These are phyloP conservation scores for Sarocladiaceae sp. DNA, from an alignment of 2,329 filamentous ascomycete genomes.

Conservation along the genomic window DNA sequence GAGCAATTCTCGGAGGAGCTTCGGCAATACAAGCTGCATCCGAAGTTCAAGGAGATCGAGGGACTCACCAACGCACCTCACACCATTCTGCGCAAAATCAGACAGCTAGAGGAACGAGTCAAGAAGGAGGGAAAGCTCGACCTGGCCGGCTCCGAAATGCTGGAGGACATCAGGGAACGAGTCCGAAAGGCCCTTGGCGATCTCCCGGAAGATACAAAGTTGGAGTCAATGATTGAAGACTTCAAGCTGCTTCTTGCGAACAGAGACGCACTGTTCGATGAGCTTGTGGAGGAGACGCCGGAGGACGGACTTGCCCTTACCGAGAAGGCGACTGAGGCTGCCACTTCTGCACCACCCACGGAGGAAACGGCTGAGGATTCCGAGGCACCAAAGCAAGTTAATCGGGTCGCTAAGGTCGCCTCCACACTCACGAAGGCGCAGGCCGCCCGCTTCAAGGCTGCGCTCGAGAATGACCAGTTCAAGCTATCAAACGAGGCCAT, in stretches of 20 bases:
- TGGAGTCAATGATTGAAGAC: constrained; percentile 3
- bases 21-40: constrained; percentile 18
- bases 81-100: constrained; percentile 1
- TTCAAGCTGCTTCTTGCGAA: constrained; percentile 3
- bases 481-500: constrained; percentile 43
- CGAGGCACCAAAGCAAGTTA: constrained; percentile 20
- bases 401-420: constrained; percentile 28
- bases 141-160: neutral
- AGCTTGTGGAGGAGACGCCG: constrained; percentile 2
- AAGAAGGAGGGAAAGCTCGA: neutral
- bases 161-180: neutral
- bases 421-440: constrained; percentile 26
- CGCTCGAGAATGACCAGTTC: constrained; percentile 27
- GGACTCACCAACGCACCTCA: neutral
- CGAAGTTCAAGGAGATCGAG: constrained; percentile 59
- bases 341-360: constrained; percentile 7
- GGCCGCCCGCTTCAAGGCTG: constrained; percentile 25
- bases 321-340: neutral
- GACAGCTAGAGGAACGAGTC: neutral
- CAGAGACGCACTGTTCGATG: constrained; percentile 1
- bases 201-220: constrained; percentile 2
- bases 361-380: constrained; percentile 15
- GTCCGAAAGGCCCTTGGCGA: neutral
- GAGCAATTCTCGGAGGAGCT: constrained; percentile 10
- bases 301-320: neutral